These are phyloP conservation scores for Candida sonorensis DNA, from an alignment of 805 yeast genomes.

Conservation along the genomic window DNA sequence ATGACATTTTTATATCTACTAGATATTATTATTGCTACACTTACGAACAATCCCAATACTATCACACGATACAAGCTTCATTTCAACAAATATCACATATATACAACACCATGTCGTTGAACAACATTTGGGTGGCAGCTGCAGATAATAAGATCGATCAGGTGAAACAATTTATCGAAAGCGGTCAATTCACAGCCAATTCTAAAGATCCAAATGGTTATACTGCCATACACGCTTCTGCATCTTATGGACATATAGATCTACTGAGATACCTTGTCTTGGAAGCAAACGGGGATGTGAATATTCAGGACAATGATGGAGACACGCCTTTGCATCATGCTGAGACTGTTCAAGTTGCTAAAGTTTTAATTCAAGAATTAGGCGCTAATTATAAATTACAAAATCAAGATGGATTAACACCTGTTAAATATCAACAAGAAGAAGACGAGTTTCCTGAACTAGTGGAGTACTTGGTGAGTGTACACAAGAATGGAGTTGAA, in stretches of 20 bases:
- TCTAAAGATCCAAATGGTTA: slow-evolving; percentile 89
- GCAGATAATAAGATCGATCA: slow-evolving; percentile 66
- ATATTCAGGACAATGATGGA: slow-evolving; percentile 80
- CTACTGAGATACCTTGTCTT: slow-evolving; percentile 50
- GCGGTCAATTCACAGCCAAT: slow-evolving; percentile 54
- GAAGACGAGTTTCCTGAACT: slow-evolving; percentile 83
- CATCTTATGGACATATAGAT: slow-evolving; percentile 79
- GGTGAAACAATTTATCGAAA: slow-evolving; percentile 50
- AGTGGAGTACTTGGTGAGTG: slow-evolving; percentile 49
- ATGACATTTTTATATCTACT: no score
- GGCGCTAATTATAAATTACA: slow-evolving; percentile 57
- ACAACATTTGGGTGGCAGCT: slow-evolving; percentile 93
- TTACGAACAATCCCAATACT: no score
- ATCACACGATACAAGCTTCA: no score
- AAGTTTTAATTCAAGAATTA: slow-evolving; percentile 55
- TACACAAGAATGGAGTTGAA: slow-evolving; percentile 17
- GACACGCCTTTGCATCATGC: slow-evolving; percentile 93
- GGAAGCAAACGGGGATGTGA: slow-evolving; percentile 65
- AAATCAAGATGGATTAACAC: slow-evolving; percentile 71
- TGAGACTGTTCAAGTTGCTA: slow-evolving; percentile 65
- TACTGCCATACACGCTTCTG: slow-evolving; percentile 97
- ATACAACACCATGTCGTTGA: no score
- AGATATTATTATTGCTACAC: no score
- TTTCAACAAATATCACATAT: no score
- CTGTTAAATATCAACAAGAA: slow-evolving; percentile 69